Evolutionary conservation across 441 rosid species (phyloP).

Genomic region (Hura crepitans): DNA sequence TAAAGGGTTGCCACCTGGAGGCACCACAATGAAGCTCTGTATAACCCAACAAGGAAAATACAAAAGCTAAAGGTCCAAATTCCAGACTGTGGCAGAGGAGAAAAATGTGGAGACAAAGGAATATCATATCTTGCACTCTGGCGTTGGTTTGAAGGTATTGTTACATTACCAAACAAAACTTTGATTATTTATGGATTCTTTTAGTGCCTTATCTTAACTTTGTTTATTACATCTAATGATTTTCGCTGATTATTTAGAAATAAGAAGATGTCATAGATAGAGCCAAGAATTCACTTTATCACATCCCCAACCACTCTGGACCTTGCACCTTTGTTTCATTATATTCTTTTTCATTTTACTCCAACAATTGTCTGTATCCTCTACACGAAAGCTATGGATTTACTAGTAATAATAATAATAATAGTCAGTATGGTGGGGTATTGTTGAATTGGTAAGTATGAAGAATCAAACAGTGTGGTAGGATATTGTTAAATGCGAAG

Average conservation of each 20-base stretch:
- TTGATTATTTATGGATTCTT: not conserved
- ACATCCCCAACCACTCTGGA: not conserved
- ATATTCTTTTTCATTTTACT: not conserved
- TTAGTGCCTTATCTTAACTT: not conserved
- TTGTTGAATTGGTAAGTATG: not conserved
- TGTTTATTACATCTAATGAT: not conserved
- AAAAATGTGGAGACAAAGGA: constrained; percentile 1
- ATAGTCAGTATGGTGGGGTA: not conserved
- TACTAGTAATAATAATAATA: not conserved
- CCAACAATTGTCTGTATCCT: not conserved
- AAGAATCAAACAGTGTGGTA: not conserved
- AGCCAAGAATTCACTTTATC: constrained; percentile 2
- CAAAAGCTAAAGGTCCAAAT: constrained; percentile 30
- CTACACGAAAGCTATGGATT: not conserved
- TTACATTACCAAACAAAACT: constrained; percentile 19
- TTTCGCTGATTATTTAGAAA: not conserved
- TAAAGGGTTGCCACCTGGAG: constrained; percentile 46
- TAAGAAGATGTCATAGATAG: not conserved
- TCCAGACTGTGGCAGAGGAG: constrained; percentile 2
- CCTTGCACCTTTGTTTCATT: not conserved
- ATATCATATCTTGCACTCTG: constrained; percentile 29
- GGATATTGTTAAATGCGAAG: not conserved
- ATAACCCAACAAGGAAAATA: constrained; percentile 11
- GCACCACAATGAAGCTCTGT: constrained; percentile 21
- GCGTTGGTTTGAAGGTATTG: constrained; percentile 14